Conservation (phyloP, 169 alveolate species). For the Eimeria acervulina region DNA sequence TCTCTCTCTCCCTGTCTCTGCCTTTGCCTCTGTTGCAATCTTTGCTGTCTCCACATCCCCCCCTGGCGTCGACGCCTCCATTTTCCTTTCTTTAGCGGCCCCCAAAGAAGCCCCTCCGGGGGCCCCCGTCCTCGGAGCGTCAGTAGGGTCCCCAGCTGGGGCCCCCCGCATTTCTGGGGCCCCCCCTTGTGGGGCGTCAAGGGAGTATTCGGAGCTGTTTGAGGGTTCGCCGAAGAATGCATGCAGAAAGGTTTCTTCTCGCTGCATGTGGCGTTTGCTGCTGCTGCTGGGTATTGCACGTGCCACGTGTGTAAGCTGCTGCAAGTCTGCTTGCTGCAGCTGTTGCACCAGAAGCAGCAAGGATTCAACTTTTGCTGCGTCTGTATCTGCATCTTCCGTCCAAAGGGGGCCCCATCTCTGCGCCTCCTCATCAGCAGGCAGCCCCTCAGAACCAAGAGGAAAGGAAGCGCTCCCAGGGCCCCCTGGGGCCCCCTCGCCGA, state of each 20-base stretch:
- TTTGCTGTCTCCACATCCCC: not conserved
- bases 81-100: too few relatives aligned
- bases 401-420: not conserved
- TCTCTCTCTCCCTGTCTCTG: not conserved
- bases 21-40: not conserved
- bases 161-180: not conserved
- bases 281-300: not conserved
- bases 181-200: not conserved
- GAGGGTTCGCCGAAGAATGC: slow-evolving; percentile 23
- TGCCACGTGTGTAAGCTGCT: slow-evolving; percentile 13
- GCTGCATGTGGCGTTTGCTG: slow-evolving; percentile 14
- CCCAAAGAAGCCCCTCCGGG: not conserved
- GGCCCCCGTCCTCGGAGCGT: not conserved
- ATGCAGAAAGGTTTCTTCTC: slow-evolving; percentile 12
- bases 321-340: slow-evolving; percentile 36
- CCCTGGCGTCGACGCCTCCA: not conserved
- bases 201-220: not conserved
- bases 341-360: slow-evolving; percentile 2
- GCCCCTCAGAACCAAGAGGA: not conserved
- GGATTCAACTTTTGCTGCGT: slow-evolving; percentile 30
- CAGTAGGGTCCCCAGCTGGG: not conserved
- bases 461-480: not conserved
- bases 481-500: slow-evolving; percentile 34
- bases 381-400: not conserved
- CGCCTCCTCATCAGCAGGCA: not conserved